phyloP scores from a whole-genome alignment of 2,329 filamentous ascomycete species.

The Alternaria sp. region DNA sequence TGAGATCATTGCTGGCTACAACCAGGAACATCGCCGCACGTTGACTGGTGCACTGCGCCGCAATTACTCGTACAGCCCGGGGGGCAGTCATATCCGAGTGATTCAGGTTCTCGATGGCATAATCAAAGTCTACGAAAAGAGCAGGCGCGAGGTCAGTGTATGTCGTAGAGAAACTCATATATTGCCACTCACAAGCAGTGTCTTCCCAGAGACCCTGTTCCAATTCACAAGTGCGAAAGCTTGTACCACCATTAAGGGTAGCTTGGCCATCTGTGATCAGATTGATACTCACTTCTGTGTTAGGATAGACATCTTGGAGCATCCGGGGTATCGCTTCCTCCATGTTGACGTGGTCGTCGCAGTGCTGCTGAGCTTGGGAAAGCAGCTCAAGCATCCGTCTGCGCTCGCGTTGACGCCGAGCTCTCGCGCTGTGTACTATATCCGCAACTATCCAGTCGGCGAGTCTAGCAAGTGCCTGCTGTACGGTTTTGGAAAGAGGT shows the following conservation, averaged over 20 bases:
- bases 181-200: constrained; percentile 23
- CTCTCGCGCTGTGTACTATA: constrained; percentile 51
- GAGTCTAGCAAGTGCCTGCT: constrained; percentile 47
- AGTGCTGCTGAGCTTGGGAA: constrained; percentile 29
- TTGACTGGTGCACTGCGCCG: constrained; percentile 47
- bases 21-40: constrained; percentile 47
- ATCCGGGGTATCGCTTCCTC: constrained; percentile 40
- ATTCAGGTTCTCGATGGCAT: constrained; percentile 50
- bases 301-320: constrained; percentile 47
- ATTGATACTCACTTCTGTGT: constrained; percentile 41
- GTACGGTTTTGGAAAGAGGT: constrained; percentile 42
- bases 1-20: constrained; percentile 53
- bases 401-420: constrained; percentile 53
- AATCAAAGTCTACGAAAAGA: constrained; percentile 41
- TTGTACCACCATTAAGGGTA: constrained; percentile 33
- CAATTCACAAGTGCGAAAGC: constrained; percentile 39
- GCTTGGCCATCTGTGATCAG: constrained; percentile 32
- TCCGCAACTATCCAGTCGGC: constrained; percentile 54
- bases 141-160: background rate
- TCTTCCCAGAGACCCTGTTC: constrained; percentile 58
- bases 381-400: constrained; percentile 51
- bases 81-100: constrained; percentile 38
- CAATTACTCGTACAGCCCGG: constrained; percentile 50
- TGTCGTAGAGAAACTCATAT: background rate
- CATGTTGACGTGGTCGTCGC: constrained; percentile 29